Evolutionary conservation across 176 grass and related monocot genomes (phyloP).

Genomic region (Eremochloa ophiuroides): DNA sequence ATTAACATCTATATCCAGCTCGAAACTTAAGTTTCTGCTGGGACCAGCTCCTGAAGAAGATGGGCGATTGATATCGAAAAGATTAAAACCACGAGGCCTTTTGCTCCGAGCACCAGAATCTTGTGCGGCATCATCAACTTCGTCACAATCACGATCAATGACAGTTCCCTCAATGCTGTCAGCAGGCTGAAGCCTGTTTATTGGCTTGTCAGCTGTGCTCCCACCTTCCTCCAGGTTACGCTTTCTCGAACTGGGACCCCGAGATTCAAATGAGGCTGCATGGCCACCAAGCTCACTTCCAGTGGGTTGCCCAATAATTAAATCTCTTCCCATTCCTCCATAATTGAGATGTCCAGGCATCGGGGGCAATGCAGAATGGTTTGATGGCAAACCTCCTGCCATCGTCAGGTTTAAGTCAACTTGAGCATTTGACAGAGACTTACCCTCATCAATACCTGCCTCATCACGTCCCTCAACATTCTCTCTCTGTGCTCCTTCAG

Average conservation of each 20-base stretch:
- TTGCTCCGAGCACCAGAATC: conserved; percentile 65
- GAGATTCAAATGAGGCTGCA: conserved; percentile 91
- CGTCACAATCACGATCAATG: conserved; percentile 87
- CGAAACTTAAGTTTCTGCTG: conserved; percentile 80
- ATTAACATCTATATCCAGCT: conserved; percentile 74
- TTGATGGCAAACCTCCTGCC: conserved; percentile 71
- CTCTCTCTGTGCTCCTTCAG: conserved; percentile 50
- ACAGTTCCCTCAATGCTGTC: conserved; percentile 97
- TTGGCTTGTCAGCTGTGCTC: conserved; percentile 85
- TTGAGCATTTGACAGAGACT: conserved; percentile 73
- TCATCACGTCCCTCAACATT: conserved; percentile 74
- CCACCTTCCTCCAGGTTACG: conserved; percentile 89
- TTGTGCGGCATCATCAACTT: conserved; percentile 83
- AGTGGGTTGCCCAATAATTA: conserved; percentile 91
- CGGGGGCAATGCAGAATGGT: conserved; percentile 42
- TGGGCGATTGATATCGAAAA: conserved; percentile 58
- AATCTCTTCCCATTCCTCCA: conserved; percentile 82
- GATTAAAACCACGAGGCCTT: conserved; percentile 72
- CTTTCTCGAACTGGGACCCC: conserved; percentile 85
- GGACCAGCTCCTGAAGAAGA: conserved; percentile 89
- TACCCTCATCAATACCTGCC: conserved; percentile 59
- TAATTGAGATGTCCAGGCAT: conserved; percentile 49
- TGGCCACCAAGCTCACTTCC: conserved; percentile 86
- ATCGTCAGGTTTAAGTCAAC: conserved; percentile 97
- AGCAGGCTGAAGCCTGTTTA: conserved; percentile 61